These are phyloP conservation scores for Marchantia polymorpha DNA, from an alignment of 225 moss, liverwort and hornwort species.

Conservation along the genomic window DNA sequence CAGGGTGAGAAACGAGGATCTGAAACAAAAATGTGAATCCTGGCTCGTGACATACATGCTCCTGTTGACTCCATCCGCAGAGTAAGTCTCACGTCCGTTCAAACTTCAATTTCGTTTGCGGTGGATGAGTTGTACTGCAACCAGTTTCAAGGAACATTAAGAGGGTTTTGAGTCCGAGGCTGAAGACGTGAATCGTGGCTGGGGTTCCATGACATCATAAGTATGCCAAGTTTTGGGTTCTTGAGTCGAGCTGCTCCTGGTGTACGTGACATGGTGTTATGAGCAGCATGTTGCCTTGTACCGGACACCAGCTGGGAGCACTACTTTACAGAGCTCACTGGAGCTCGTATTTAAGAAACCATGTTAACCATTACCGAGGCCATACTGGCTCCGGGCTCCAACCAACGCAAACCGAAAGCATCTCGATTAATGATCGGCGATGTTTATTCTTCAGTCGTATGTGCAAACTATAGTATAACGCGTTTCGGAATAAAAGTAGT, in stretches of 20 bases:
- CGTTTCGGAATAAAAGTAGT: no score
- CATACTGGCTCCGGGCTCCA: neutral
- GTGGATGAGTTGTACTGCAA: neutral
- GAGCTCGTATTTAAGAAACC: neutral
- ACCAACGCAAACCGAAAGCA: neutral
- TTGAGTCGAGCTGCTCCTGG: neutral
- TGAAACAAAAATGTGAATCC: no score
- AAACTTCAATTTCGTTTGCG: neutral
- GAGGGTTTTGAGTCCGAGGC: neutral
- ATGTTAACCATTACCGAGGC: neutral
- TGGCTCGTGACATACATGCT: no score
- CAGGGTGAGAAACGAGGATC: no score
- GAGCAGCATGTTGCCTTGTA: neutral
- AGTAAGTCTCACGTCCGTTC: no score
- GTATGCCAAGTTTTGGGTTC: neutral
- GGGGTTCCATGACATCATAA: neutral
- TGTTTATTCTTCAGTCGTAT: no score
- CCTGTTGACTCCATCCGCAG: no score
- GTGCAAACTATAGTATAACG: no score
- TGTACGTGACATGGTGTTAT: neutral
- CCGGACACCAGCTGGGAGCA: neutral
- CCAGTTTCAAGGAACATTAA: neutral
- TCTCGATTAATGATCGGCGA: neutral
- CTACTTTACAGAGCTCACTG: neutral
- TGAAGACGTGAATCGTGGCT: neutral